phyloP scores from a whole-genome alignment of 805 yeast species.

The Barnettozyma populi region DNA sequence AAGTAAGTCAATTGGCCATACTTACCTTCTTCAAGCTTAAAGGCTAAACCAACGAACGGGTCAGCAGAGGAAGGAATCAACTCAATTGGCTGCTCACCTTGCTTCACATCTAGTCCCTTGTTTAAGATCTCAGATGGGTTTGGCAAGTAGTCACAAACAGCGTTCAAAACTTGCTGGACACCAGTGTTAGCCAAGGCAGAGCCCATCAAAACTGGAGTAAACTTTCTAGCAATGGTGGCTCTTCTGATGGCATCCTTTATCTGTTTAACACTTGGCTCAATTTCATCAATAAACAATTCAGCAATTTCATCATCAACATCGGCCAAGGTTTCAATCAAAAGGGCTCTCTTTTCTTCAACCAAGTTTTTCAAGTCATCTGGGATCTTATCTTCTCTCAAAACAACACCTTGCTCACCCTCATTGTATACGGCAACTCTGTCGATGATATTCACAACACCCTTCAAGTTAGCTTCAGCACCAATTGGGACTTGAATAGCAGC shows the following conservation, averaged over 20 bases:
- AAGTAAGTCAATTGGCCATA: slow-evolving; percentile 96
- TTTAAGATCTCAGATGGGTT: slow-evolving; percentile 91
- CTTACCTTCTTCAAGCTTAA: slow-evolving; percentile 96
- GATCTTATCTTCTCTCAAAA: slow-evolving; percentile 54
- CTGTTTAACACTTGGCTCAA: slow-evolving; percentile 79
- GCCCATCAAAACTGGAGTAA: slow-evolving; percentile 99
- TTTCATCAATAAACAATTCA: slow-evolving; percentile 84
- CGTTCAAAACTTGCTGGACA: slow-evolving; percentile 91
- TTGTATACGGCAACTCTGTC: slow-evolving; percentile 83
- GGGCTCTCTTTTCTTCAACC: slow-evolving; percentile 84
- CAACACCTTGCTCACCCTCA: slow-evolving; percentile 89
- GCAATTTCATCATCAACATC: slow-evolving; percentile 98
- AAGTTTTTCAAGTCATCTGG: slow-evolving; percentile 78
- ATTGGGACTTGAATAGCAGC: slow-evolving; percentile 98
- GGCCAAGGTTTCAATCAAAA: slow-evolving; percentile 89
- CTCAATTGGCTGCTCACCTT: slow-evolving; percentile 62
- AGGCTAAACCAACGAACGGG: slow-evolving; percentile 96
- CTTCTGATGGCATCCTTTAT: slow-evolving; percentile 88
- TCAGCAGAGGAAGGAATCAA: slow-evolving; percentile 65
- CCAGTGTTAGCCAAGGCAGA: slow-evolving; percentile 97
- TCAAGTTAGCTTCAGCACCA: slow-evolving; percentile 80
- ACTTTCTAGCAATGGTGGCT: slow-evolving; percentile 89
- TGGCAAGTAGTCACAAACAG: slow-evolving; percentile 93
- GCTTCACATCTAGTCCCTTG: slow-evolving; percentile 74
- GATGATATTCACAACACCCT: slow-evolving; percentile 89